Evolutionary conservation across 2,329 filamentous ascomycete genomes (phyloP), one percentile per base, ranked within the genome.

Genomic region (Pseudogymnoascus sp.): DNA sequence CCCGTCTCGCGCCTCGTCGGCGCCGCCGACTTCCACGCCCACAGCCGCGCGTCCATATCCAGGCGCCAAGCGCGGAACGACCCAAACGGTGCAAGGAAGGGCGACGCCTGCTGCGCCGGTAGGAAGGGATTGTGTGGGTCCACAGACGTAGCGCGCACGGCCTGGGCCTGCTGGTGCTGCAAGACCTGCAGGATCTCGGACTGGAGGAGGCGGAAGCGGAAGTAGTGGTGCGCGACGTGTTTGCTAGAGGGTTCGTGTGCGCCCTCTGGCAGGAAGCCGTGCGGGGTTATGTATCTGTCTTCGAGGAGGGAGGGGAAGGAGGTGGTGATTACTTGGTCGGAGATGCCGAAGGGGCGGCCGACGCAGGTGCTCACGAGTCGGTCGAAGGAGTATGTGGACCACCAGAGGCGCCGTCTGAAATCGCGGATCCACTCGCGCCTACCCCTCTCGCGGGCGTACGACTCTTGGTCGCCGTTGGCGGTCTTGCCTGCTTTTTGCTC

Each of bases 341-440:
- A 92, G 65, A 97, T 91, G 30, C 93, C 92, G 69, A 97, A 95
- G 6, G 93, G 94, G 61, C 93, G 81, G 37, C 93, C 93, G 25
- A 97, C 93, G 67, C 92, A 97, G 20, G 91, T 92, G 69, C 91
- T 94, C 58, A 97, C 93, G 4, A 97, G 84, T n/a, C 93, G 84
- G 74, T 97, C 93, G 61, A 97, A 85, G 4, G 90, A 93, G 74
- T 97, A 97, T 1, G 92, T 92, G 75, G 91, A 96, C 93, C 94
- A 97, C 91, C 92, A 97, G 12, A 97, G 78, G 32, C 93, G 83
- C 61, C 93, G 82, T 59, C 91, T 85, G 64, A 96, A 81, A 72
- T 97, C 94, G 60, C 93, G 85, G 38, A 91, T 81, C 81, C 91
- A 97, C 73, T 96, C 85, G 62, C 90, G 82, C 57, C 89, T 82